Evolutionary conservation across 805 yeast genomes (phyloP).

Genomic region (Barnettozyma populi): DNA sequence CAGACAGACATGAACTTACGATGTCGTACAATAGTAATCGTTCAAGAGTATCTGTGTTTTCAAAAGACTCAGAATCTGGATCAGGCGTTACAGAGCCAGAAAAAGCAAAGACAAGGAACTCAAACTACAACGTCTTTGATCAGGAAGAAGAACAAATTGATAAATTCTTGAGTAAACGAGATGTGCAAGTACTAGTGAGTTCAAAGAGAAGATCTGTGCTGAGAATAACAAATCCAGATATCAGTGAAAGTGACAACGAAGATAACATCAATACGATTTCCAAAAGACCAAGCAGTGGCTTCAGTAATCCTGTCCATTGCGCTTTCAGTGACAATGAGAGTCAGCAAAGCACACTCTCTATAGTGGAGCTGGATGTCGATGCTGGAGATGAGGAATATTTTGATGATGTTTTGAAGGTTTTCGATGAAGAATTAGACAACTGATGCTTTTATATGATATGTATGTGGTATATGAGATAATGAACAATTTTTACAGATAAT

Average conservation of each 20-base stretch:
- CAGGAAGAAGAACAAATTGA: slow-evolving; percentile 30
- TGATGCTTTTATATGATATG: not conserved
- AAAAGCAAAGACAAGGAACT: not conserved
- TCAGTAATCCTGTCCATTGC: too few relatives aligned
- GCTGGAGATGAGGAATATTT: slow-evolving; percentile 18
- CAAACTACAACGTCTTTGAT: slow-evolving; percentile 4
- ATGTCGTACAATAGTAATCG: slow-evolving; percentile 12
- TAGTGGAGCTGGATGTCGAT: slow-evolving; percentile 4
- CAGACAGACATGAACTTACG: slow-evolving; percentile 17
- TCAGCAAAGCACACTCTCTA: not conserved
- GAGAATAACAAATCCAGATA: slow-evolving; percentile 59
- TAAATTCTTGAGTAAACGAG: slow-evolving; percentile 44
- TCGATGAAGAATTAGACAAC: slow-evolving; percentile 21
- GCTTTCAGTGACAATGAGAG: slow-evolving; percentile 1
- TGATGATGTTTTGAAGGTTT: slow-evolving; percentile 28
- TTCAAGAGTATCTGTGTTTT: slow-evolving; percentile 11
- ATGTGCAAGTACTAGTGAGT: slow-evolving; percentile 68
- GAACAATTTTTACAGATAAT: not conserved
- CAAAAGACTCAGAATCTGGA: slow-evolving; percentile 3
- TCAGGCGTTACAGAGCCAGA: not conserved
- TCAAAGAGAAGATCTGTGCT: slow-evolving; percentile 56
- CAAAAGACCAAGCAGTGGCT: slow-evolving; percentile 3
- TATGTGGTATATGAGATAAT: not conserved
- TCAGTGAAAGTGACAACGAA: not conserved
- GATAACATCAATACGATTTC: slow-evolving; percentile 12